Evolutionary conservation across 108 stramenopile genomes (phyloP).

Genomic region (Cyclotella sp.): DNA sequence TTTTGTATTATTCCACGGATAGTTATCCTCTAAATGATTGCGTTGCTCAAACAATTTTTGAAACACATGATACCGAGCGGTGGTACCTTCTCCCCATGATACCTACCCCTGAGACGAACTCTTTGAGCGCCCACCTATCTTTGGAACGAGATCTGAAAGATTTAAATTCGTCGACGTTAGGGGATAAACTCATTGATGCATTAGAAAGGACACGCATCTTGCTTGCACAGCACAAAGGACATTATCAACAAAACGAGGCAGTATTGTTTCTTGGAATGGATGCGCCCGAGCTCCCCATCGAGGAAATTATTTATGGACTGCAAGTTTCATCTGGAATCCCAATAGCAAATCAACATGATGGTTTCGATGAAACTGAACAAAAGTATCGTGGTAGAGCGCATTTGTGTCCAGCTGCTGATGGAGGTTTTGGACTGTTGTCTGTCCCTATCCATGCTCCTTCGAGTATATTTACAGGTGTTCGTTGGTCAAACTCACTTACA

Average conservation of each 20-base stretch:
- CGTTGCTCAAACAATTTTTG: too few species aligned
- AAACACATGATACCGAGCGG: background rate
- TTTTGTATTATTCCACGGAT: background rate
- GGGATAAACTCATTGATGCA: conserved; percentile 65
- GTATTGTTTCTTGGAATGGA: conserved; percentile 91
- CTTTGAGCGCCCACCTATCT: background rate
- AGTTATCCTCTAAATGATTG: background rate
- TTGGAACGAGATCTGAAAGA: conserved; percentile 21
- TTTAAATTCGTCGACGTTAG: conserved; percentile 64
- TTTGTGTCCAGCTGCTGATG: conserved; percentile 79
- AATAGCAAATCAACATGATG: background rate
- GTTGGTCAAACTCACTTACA: conserved; percentile 78
- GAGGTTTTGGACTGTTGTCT: conserved; percentile 83
- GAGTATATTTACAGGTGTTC: conserved; percentile 56
- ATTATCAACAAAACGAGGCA: conserved; percentile 20
- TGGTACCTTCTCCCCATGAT: conserved; percentile 60
- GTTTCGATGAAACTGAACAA: background rate
- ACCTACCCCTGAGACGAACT: conserved; percentile 2
- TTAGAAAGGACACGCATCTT: conserved; percentile 54
- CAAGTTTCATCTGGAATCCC: conserved; percentile 20
- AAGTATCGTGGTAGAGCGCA: conserved; percentile 38
- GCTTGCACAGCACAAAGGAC: background rate
- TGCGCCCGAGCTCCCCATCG: conserved; percentile 73
- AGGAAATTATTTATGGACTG: conserved; percentile 72
- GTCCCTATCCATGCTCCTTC: conserved; percentile 57